phyloP scores from a whole-genome alignment of 2,329 filamentous ascomycete species.

The Aspergillus felis region DNA sequence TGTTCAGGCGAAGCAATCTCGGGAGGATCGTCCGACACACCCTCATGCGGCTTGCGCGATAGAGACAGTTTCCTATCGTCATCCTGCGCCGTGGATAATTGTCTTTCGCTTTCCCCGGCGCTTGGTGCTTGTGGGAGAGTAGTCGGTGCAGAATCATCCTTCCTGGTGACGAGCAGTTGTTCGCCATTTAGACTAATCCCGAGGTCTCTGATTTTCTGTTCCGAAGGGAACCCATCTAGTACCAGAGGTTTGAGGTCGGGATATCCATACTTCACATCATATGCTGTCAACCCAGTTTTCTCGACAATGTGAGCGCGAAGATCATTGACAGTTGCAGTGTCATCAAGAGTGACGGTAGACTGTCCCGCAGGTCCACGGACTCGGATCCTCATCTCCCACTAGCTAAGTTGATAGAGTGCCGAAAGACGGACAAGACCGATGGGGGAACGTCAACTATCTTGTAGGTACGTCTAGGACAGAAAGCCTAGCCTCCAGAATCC shows the following conservation, averaged over 20 bases:
- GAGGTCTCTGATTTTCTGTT: slow-evolving; percentile 51
- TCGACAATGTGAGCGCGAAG: slow-evolving; percentile 44
- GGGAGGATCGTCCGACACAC: slow-evolving; percentile 55
- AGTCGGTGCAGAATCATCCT: slow-evolving; percentile 27
- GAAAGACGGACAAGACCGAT: not conserved
- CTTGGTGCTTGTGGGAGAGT: slow-evolving; percentile 1
- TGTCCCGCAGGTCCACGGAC: slow-evolving; percentile 71
- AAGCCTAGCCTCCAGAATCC: not conserved
- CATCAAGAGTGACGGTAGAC: slow-evolving; percentile 64
- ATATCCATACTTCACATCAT: slow-evolving; percentile 80
- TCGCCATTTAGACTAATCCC: slow-evolving; percentile 64
- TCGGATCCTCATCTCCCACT: slow-evolving; percentile 63
- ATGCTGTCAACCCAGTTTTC: slow-evolving; percentile 61
- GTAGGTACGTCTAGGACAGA: not conserved
- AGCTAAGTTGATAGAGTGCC: not conserved
- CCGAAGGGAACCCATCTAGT: slow-evolving; percentile 50
- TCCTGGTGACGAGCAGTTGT: slow-evolving; percentile 60
- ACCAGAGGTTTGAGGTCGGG: slow-evolving; percentile 67
- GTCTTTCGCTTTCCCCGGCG: slow-evolving; percentile 6
- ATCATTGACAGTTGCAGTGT: slow-evolving; percentile 54
- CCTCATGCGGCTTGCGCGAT: slow-evolving; percentile 39
- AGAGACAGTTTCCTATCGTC: slow-evolving; percentile 26
- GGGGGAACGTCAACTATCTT: not conserved
- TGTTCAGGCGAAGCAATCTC: slow-evolving; percentile 57
- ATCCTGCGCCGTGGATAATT: slow-evolving; percentile 10